Conservation (phyloP, 495 filamentous ascomycete genomes). For the Aspergillus asperescens region DNA sequence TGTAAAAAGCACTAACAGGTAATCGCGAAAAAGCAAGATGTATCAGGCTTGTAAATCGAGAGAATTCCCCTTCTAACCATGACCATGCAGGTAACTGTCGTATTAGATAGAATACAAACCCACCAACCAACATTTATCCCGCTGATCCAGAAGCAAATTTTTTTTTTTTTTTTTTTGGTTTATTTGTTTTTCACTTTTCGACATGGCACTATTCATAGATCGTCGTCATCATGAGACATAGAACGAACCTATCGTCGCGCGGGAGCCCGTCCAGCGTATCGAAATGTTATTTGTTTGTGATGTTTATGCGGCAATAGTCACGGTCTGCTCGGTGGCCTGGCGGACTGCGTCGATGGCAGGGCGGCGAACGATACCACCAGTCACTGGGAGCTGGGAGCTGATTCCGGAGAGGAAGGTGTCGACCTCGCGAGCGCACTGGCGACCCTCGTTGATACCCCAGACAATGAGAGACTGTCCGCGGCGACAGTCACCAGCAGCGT, state of each 20-base stretch:
- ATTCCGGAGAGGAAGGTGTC: constrained; percentile 77
- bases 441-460: constrained; percentile 99
- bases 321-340: constrained; percentile 26
- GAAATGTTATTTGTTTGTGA: constrained; percentile 4
- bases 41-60: constrained; percentile 6
- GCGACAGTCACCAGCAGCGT: constrained; percentile 94
- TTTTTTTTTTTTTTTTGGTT: too few relatives aligned
- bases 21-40: constrained; percentile 3
- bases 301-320: constrained; percentile 28
- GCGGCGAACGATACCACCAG: constrained; percentile 88
- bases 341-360: constrained; percentile 53
- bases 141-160: constrained; percentile 13
- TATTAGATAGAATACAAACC: constrained; percentile 8
- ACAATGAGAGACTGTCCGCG: constrained; percentile 96
- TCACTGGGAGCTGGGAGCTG: constrained; percentile 79
- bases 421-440: constrained; percentile 88
- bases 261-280: constrained; percentile 17
- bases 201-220: constrained; percentile 18
- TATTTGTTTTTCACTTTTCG: constrained; percentile 1
- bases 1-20: constrained; percentile 1
- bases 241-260: constrained; percentile 9
- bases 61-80: constrained; percentile 3
- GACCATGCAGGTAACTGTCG: constrained; percentile 6
- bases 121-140: constrained; percentile 2
- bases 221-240: constrained; percentile 18